Evolutionary conservation across 169 alveolate species (phyloP).

Genomic region (Plasmodium coatneyi): DNA sequence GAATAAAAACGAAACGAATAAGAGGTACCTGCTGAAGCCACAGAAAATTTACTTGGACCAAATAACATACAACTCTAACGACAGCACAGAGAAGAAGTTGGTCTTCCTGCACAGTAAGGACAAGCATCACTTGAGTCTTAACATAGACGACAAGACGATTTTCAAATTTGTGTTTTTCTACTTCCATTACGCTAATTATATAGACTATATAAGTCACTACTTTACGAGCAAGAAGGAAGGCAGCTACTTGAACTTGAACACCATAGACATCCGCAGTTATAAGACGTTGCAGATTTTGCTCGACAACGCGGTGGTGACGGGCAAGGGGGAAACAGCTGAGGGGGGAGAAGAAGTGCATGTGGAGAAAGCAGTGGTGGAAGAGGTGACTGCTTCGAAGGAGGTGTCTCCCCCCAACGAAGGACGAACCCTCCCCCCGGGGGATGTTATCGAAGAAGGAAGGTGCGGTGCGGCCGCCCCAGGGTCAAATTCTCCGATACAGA

Average conservation of each 20-base stretch:
- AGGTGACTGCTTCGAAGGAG: neutral
- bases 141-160: slow-evolving; percentile 22
- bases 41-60: slow-evolving; percentile 29
- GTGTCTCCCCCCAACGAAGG: neutral
- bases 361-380: neutral
- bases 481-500: neutral
- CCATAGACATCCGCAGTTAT: slow-evolving; percentile 55
- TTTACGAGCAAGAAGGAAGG: neutral
- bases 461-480: neutral
- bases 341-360: too few species aligned
- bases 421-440: neutral
- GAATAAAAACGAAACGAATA: neutral
- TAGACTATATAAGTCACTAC: neutral
- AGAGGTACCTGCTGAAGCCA: slow-evolving; percentile 39
- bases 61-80: slow-evolving; percentile 48
- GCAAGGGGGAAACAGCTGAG: neutral
- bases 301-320: slow-evolving; percentile 3
- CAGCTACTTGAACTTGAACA: slow-evolving; percentile 25
- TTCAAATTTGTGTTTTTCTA: slow-evolving; percentile 38
- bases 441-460: neutral
- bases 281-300: slow-evolving; percentile 43
- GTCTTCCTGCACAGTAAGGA: slow-evolving; percentile 10
- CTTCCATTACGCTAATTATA: slow-evolving; percentile 29
- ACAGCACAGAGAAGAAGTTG: slow-evolving; percentile 8
- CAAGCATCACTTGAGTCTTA: slow-evolving; percentile 18